A percentile compares a stretch with the other conserved stretches of the same genome.
Conservation (phyloP, 352 stramenopile species). For the Thalassiosira pacifica region DNA sequence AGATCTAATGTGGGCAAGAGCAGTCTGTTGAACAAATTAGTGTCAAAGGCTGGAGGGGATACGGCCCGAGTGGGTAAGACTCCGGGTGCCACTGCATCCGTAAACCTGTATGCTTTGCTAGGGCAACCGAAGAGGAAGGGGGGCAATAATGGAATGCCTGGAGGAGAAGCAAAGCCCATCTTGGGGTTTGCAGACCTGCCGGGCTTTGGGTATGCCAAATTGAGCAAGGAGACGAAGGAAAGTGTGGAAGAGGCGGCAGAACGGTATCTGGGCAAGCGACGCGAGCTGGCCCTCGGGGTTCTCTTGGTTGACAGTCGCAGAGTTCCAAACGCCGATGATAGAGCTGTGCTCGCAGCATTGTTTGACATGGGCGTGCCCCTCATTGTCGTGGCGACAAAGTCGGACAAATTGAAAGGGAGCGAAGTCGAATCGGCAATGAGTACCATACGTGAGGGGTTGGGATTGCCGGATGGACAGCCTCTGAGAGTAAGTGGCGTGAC, state of each 20-base stretch:
- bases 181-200: conserved; percentile 84
- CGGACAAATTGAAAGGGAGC: conserved; percentile 74
- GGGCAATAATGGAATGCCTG: background rate
- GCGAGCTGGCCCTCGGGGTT: conserved; percentile 81
- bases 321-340: conserved; percentile 79
- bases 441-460: conserved; percentile 73
- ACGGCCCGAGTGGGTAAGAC: conserved; percentile 81
- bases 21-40: conserved; percentile 81
- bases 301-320: conserved; percentile 82
- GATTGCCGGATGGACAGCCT: conserved; percentile 82
- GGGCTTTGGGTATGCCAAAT: conserved; percentile 86
- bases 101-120: conserved; percentile 83
- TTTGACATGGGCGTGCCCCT: conserved; percentile 85
- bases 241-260: conserved; percentile 78
- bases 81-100: conserved; percentile 79
- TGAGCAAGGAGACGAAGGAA: conserved; percentile 80
- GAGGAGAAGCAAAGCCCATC: conserved; percentile 54
- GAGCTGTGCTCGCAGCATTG: conserved; percentile 77
- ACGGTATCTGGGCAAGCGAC: conserved; percentile 75
- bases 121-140: conserved; percentile 35
- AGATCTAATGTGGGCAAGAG: conserved; percentile 87
- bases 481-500: conserved; percentile 77
- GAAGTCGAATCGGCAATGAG: conserved; percentile 63
- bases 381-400: conserved; percentile 86
- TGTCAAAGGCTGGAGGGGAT: conserved; percentile 48